A percentile compares a stretch with the other conserved stretches of the same genome.
These are phyloP conservation scores for Pseudoscleropodium purum DNA, from an alignment of 225 moss, liverwort and hornwort species.

Conservation along the genomic window DNA sequence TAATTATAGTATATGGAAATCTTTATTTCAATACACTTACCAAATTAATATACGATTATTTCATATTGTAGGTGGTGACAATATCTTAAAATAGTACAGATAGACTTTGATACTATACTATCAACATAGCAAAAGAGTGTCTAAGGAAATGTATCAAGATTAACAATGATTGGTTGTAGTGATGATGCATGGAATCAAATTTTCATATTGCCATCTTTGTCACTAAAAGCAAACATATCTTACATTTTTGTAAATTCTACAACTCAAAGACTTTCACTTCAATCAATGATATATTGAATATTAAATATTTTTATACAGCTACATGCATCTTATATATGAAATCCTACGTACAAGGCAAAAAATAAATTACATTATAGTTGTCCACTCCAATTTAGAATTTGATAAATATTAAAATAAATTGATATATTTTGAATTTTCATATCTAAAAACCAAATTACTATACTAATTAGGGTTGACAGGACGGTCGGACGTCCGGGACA, in stretches of 20 bases:
- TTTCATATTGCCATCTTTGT: slow-evolving; percentile 26
- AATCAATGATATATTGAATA: neutral
- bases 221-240: slow-evolving; percentile 33
- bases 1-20: neutral
- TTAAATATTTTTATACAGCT: neutral
- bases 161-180: slow-evolving; percentile 40
- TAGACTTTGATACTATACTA: slow-evolving; percentile 68
- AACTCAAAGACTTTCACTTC: neutral
- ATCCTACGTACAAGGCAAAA: neutral
- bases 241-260: slow-evolving; percentile 58
- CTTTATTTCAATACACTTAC: neutral
- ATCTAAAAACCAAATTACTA: no score
- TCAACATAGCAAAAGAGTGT: slow-evolving; percentile 47
- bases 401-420: no score
- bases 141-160: slow-evolving; percentile 1
- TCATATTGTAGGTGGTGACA: slow-evolving; percentile 32
- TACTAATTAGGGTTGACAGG: no score
- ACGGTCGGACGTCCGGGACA: no score
- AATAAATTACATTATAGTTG: no score
- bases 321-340: no score
- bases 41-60: neutral
- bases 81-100: slow-evolving; percentile 46
- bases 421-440: neutral
- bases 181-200: slow-evolving; percentile 52
- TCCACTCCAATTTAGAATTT: no score